phyloP scores from a whole-genome alignment of 2,329 filamentous ascomycete species.

The Calonectria crousiana region DNA sequence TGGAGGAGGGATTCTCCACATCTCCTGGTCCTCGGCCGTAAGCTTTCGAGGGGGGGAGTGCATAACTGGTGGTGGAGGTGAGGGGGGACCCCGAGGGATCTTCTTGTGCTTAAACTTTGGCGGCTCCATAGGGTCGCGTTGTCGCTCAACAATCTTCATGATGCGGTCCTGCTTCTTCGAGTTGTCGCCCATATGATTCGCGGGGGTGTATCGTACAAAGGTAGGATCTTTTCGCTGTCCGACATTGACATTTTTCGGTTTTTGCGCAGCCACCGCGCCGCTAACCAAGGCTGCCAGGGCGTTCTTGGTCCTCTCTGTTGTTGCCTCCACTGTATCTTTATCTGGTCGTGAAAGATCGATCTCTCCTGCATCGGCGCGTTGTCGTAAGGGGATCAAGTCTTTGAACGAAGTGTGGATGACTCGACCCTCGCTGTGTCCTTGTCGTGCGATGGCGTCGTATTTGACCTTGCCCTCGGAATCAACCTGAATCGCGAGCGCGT shows the following conservation, averaged over 20 bases:
- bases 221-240: constrained; percentile 87
- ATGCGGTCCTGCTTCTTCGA: constrained; percentile 92
- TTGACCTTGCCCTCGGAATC: constrained; percentile 93
- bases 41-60: constrained; percentile 95
- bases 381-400: constrained; percentile 92
- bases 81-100: constrained; percentile 92
- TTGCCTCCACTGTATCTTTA: constrained; percentile 84
- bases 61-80: constrained; percentile 93
- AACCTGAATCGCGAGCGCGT: constrained; percentile 92
- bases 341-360: constrained; percentile 87
- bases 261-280: constrained; percentile 90
- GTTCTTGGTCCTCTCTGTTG: constrained; percentile 88
- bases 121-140: constrained; percentile 95
- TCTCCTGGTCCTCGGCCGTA: constrained; percentile 96
- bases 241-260: constrained; percentile 93
- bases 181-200: constrained; percentile 94
- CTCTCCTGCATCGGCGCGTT: constrained; percentile 93
- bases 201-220: constrained; percentile 94
- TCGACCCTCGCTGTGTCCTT: constrained; percentile 85
- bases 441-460: constrained; percentile 93
- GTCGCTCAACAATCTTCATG: constrained; percentile 97
- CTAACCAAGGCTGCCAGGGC: constrained; percentile 86
- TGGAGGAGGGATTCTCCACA: constrained; percentile 89
- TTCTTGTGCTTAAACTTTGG: constrained; percentile 99
- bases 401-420: constrained; percentile 97